Base-by-base conservation (phyloP, 1,284 basidiomycete species). In the Lentinus polychrous region DNA sequence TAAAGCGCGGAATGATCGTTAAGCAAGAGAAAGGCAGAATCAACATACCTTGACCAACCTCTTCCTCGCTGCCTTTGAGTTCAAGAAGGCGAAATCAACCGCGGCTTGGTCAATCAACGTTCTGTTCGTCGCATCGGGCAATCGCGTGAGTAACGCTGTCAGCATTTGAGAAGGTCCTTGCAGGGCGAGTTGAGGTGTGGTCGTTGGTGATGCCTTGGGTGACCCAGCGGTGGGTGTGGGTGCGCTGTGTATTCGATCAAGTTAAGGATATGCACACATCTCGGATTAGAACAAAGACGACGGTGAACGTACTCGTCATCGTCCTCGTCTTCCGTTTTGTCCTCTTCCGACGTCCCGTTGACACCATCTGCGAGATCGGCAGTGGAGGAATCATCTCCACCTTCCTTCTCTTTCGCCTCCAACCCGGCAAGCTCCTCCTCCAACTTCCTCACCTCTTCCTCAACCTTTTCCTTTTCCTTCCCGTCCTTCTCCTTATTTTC, bases 61-160 rank as follows among this genome's bases (percentile, higher is more conserved):
- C 61, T 94, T 94, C 52, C 96, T 75, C 2, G 94, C 91, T 10
- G 93, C 92, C 66, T 98, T 98, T 38, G 91, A 94, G 63, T 98
- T 98, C 50, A 98, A 72, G 61, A 94, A 93, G 0, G 93, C 92
- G 65, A 99, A 98, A 55, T 99, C 95, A 33, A 97, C 82, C 0
- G 94, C 94, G 15, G 89, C 86, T 64, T 94, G 91, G 63, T 99
- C 96, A 49, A 99, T 91, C 59, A 94, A 70, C 3, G 83, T 79
- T n/a, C 91, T 80, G 61, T 95, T 98, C 6, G 90, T 94, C 18
- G 92, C 89, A 61, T 98, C 93, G 0, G 94, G 90, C 22, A 99
- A 74, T 14, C 92, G 84, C n/a, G 88, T 84, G 37, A 99, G 81
- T n/a, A 99, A 74, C 1, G 91, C 88, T 1, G 89, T 92, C 39